Conservation (phyloP, 345 rosid species). For the Ceriops zippeliana region DNA sequence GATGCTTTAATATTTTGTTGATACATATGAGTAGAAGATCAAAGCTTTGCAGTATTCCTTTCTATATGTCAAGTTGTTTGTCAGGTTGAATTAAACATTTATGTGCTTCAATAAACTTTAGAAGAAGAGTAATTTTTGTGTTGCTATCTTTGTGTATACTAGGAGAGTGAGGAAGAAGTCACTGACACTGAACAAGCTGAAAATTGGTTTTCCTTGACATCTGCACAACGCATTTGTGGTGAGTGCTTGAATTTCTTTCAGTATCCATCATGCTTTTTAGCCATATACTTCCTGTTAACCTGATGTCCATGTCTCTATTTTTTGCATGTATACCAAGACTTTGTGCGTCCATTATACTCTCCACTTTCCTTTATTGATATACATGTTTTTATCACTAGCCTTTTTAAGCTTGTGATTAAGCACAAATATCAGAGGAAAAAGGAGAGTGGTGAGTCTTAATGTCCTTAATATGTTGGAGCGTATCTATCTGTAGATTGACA, state of each 20-base stretch:
- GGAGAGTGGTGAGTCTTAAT: no score
- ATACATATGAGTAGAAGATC: neutral
- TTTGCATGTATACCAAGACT: no score
- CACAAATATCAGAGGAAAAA: neutral
- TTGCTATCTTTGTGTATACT: constrained; percentile 13
- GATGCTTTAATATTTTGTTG: neutral
- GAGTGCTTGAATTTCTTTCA: constrained; percentile 16
- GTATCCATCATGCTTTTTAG: neutral
- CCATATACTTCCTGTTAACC: neutral
- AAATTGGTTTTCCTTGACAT: constrained; percentile 98
- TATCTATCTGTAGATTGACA: no score
- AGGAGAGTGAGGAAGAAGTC: constrained; percentile 98
- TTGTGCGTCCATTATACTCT: neutral
- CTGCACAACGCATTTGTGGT: constrained; percentile 98
- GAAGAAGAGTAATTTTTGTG: neutral
- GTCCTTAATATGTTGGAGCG: no score
- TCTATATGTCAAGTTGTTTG: neutral
- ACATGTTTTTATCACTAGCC: neutral
- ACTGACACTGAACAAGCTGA: constrained; percentile 98
- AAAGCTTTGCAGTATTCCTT: neutral
- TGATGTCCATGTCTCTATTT: neutral
- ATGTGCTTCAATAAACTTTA: neutral
- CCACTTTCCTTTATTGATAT: neutral
- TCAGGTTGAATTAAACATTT: constrained; percentile 3
- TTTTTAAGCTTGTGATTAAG: constrained; percentile 3